Percentiles rank a stretch among this genome's conserved stretches.
Evolutionary conservation across 163 green algal species (phyloP).

Genomic region (Scenedesmus sp.): DNA sequence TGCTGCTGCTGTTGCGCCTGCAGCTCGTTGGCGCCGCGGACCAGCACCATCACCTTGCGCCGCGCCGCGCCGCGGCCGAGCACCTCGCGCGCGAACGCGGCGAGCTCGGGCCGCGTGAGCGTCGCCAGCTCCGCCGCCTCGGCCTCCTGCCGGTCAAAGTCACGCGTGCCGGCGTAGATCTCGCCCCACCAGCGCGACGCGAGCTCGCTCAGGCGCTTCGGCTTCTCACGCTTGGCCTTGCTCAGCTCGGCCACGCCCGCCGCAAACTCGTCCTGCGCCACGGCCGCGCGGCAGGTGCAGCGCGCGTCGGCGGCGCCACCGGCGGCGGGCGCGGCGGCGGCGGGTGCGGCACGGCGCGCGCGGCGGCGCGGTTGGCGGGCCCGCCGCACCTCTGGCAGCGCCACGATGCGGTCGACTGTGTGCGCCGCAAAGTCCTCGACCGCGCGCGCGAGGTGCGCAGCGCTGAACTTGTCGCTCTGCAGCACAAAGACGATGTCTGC

Average conservation of each 20-base stretch:
- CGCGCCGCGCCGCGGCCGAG: conserved; percentile 36
- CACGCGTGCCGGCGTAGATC: conserved; percentile 71
- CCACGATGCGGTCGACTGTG: conserved; percentile 39
- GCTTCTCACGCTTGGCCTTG: conserved; percentile 89
- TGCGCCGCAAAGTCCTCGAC: conserved; percentile 81
- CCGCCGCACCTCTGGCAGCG: conserved; percentile 39
- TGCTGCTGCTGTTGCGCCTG: conserved; percentile 14
- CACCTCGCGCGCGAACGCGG: conserved; percentile 59
- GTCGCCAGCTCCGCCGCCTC: conserved; percentile 73
- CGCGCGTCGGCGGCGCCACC: too few relatives aligned
- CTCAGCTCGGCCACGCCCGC: conserved; percentile 81
- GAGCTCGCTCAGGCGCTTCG: conserved; percentile 83
- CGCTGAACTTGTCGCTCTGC: conserved; percentile 77
- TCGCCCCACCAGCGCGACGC: conserved; percentile 74
- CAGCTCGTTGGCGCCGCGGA: conserved; percentile 47
- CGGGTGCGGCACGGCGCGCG: too few relatives aligned
- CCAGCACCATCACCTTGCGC: conserved; percentile 62
- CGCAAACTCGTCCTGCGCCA: conserved; percentile 61
- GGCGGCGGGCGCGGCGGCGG: too few relatives aligned
- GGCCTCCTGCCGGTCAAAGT: conserved; percentile 57
- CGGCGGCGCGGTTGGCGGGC: too few relatives aligned
- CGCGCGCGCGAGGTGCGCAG: conserved; percentile 67
- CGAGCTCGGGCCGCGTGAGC: conserved; percentile 66
- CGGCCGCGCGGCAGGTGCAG: too few relatives aligned
- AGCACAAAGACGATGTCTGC: too few relatives aligned